Evolutionary conservation across 2,329 filamentous ascomycete species (phyloP), one percentile per base, ranked within the genome.

Genomic region (Colletotrichum musae): DNA sequence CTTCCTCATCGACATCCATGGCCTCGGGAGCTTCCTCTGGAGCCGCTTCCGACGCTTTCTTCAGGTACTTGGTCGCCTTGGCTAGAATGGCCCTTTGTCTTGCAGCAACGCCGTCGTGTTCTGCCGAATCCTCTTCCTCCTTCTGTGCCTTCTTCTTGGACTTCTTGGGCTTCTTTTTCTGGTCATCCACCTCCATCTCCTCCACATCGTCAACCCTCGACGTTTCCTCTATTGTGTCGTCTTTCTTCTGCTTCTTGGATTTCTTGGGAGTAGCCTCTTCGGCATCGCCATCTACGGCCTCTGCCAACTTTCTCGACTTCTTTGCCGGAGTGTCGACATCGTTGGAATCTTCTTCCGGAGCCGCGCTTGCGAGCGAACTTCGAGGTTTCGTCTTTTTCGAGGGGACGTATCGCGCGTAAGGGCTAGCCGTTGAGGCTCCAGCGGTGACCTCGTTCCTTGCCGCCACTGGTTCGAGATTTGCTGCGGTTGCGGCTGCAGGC

Each of bases 1-100:
- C 72, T n/a, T 53, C 77, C 0, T 58, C 64, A 21, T 76, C 75
- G 3, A 70, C 73, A 16, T 79, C 77, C 54, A 73, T 73, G 36
- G 81, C 78, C 0, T 76, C 72, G n/a, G 77, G 74, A 41, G 76
- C 74, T 36, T 75, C 73, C 1, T 77, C 74, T 2, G 79, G 75
- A 4, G 80, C 78, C 12, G 81, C 73, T 64, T 83, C 82, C 51
- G 84, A 79, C 4, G 84, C 80, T 67, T 84, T 79, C 69, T 84
- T 85, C 39, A 90, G 78, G 1, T 88, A 87, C 73, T 87, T 91
- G 21, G 85, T 80, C 47, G 86, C 84, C 72, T 88, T 89, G 52
- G 87, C 83, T 41, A 91, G 79, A 4, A 91, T 80, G 0, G 82
- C 78, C 69, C 84, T 88, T 74, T 89, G 83, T 26, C 83, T 78